phyloP scores from a whole-genome alignment of 2,329 filamentous ascomycete species.

The Thyridium curvatum region DNA sequence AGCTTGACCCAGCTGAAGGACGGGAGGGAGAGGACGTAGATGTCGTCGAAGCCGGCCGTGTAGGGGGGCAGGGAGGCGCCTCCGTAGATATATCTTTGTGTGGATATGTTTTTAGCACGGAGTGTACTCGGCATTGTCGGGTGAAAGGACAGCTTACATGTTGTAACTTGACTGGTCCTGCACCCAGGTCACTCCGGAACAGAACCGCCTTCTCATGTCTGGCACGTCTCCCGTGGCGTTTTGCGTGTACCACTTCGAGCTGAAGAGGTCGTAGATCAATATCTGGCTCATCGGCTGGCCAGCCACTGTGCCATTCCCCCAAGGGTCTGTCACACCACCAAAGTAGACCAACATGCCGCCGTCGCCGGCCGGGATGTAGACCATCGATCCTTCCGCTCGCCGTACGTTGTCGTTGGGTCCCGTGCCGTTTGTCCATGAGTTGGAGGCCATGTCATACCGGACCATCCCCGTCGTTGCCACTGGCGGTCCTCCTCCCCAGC shows the following conservation, averaged over 20 bases:
- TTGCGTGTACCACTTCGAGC: conserved; percentile 54
- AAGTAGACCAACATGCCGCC: conserved; percentile 55
- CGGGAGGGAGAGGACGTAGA: conserved; percentile 56
- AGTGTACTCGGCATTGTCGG: not conserved
- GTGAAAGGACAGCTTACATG: conserved; percentile 39
- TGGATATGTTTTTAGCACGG: conserved; percentile 5
- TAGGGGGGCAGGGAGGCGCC: conserved; percentile 42
- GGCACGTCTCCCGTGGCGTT: conserved; percentile 48
- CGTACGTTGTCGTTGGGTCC: conserved; percentile 42
- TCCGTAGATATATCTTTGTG: conserved; percentile 53
- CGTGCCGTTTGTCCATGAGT: conserved; percentile 44
- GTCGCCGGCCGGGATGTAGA: conserved; percentile 54
- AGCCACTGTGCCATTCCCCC: conserved; percentile 38
- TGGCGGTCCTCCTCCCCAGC: conserved; percentile 39
- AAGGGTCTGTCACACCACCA: conserved; percentile 47
- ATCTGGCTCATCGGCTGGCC: conserved; percentile 43
- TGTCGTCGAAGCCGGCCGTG: conserved; percentile 50
- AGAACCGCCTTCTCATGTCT: conserved; percentile 48
- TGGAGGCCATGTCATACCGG: conserved; percentile 47
- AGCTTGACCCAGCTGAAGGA: conserved; percentile 58
- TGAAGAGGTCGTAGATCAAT: conserved; percentile 54
- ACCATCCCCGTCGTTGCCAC: conserved; percentile 46
- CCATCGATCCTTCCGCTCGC: conserved; percentile 53
- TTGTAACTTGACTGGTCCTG: conserved; percentile 57
- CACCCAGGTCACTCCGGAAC: conserved; percentile 54